These are phyloP conservation scores for Leccinum boreale DNA, from an alignment of 768 basidiomycete genomes.

Conservation along the genomic window DNA sequence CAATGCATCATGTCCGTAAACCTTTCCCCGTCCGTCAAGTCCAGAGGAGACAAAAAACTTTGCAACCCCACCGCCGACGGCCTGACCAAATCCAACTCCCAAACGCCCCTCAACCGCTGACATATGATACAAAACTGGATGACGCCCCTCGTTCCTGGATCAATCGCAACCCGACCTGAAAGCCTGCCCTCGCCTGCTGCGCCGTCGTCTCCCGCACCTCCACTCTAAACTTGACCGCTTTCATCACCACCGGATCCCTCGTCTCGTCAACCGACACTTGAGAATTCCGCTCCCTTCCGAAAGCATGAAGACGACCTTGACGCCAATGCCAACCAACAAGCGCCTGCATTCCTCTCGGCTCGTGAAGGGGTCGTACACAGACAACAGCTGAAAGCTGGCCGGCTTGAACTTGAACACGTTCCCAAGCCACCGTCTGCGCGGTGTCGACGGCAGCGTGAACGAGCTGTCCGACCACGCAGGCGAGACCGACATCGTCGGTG, in stretches of 20 bases:
- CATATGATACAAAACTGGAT: slow-evolving; percentile 75
- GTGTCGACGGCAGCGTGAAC: slow-evolving; percentile 42
- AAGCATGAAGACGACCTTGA: slow-evolving; percentile 63
- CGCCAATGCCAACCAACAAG: slow-evolving; percentile 68
- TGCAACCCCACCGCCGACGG: slow-evolving; percentile 10
- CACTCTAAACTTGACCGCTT: slow-evolving; percentile 79
- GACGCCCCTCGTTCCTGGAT: slow-evolving; percentile 86
- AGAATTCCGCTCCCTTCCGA: slow-evolving; percentile 63
- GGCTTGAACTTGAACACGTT: slow-evolving; percentile 88
- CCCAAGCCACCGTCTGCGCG: slow-evolving; percentile 75
- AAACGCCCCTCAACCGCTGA: slow-evolving; percentile 60
- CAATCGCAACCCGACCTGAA: slow-evolving; percentile 58
- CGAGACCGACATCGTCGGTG: slow-evolving; percentile 26
- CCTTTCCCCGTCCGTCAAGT: slow-evolving; percentile 25
- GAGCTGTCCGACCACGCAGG: slow-evolving; percentile 47
- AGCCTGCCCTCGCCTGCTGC: slow-evolving; percentile 44
- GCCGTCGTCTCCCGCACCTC: slow-evolving; percentile 53
- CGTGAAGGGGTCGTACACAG: slow-evolving; percentile 53
- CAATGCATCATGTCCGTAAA: slow-evolving; percentile 32
- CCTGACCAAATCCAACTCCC: slow-evolving; percentile 56
- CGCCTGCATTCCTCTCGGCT: slow-evolving; percentile 74
- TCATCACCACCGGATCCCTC: slow-evolving; percentile 53
- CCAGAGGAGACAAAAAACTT: slow-evolving; percentile 28
- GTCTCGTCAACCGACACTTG: slow-evolving; percentile 72
- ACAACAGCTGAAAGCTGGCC: slow-evolving; percentile 53